Conservation (phyloP, 495 filamentous ascomycete genomes). For the Jackrogersella minutella region DNA sequence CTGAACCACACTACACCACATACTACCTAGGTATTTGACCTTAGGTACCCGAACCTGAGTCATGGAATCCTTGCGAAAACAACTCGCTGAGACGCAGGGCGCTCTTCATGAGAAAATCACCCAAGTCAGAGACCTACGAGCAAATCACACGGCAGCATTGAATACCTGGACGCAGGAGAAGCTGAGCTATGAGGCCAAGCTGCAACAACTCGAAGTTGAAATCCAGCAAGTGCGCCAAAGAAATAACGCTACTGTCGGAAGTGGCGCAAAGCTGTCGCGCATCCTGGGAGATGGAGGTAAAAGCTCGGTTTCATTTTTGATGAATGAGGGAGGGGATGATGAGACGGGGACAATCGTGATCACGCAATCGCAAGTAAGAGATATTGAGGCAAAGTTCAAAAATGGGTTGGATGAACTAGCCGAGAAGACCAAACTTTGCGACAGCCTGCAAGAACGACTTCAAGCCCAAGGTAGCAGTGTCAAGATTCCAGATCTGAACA, state of each 20-base stretch:
- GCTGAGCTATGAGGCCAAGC: conserved; percentile 11
- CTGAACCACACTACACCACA: no score
- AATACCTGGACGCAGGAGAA: conserved; percentile 36
- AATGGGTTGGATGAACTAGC: conserved; percentile 15
- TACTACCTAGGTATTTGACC: background rate
- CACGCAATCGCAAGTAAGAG: conserved; percentile 22
- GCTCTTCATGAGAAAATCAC: conserved; percentile 31
- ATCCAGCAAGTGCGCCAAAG: conserved; percentile 14
- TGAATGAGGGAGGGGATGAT: conserved; percentile 6
- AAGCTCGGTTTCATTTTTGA: background rate
- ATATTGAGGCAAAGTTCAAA: conserved; percentile 27
- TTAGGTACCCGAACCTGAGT: conserved; percentile 1
- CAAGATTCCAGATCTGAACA: background rate
- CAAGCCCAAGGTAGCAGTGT: conserved; percentile 5
- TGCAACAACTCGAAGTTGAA: conserved; percentile 33
- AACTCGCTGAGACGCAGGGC: conserved; percentile 42
- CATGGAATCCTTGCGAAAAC: conserved; percentile 41
- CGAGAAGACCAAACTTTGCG: conserved; percentile 32
- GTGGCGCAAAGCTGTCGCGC: background rate
- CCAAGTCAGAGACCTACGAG: conserved; percentile 33
- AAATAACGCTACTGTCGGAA: background rate
- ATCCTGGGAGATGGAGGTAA: background rate
- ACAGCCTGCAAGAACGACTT: conserved; percentile 22
- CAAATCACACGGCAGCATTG: conserved; percentile 1
- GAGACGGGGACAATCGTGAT: conserved; percentile 28